These are phyloP conservation scores for Penicillium pulvis DNA, from an alignment of 495 filamentous ascomycete genomes.

Conservation along the genomic window DNA sequence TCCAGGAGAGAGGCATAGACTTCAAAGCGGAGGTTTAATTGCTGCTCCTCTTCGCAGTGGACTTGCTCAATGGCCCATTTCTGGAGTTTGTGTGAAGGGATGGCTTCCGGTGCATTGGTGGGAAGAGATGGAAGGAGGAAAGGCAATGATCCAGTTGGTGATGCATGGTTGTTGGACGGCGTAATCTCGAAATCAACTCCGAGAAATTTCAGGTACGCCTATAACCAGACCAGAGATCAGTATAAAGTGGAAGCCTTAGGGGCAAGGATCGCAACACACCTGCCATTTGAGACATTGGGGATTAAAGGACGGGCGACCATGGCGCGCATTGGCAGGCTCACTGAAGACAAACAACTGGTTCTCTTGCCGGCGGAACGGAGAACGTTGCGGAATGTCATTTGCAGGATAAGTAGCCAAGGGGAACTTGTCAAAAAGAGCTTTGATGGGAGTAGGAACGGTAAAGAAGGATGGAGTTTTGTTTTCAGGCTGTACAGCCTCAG, in stretches of 20 bases:
- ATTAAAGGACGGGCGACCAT: constrained; percentile 79
- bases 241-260: background rate
- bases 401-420: constrained; percentile 77
- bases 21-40: constrained; percentile 63
- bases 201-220: constrained; percentile 85
- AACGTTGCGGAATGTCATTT: constrained; percentile 72
- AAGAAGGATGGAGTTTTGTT: constrained; percentile 48
- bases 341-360: constrained; percentile 79
- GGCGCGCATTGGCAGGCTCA: constrained; percentile 60
- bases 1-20: constrained; percentile 84
- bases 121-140: constrained; percentile 70
- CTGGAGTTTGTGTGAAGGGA: constrained; percentile 68
- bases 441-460: constrained; percentile 73
- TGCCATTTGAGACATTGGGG: constrained; percentile 96
- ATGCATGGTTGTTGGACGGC: constrained; percentile 89
- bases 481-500: constrained; percentile 28
- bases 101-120: constrained; percentile 37
- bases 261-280: constrained; percentile 51
- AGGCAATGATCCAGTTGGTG: constrained; percentile 81
- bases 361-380: constrained; percentile 46
- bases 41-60: constrained; percentile 51
- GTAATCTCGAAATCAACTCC: constrained; percentile 67
- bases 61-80: constrained; percentile 64
- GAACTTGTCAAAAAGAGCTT: constrained; percentile 79
- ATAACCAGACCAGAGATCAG: constrained; percentile 11